These are phyloP conservation scores for Coemansia sp. DNA, from an alignment of 192 early-diverging fungal genomes.

Conservation along the genomic window DNA sequence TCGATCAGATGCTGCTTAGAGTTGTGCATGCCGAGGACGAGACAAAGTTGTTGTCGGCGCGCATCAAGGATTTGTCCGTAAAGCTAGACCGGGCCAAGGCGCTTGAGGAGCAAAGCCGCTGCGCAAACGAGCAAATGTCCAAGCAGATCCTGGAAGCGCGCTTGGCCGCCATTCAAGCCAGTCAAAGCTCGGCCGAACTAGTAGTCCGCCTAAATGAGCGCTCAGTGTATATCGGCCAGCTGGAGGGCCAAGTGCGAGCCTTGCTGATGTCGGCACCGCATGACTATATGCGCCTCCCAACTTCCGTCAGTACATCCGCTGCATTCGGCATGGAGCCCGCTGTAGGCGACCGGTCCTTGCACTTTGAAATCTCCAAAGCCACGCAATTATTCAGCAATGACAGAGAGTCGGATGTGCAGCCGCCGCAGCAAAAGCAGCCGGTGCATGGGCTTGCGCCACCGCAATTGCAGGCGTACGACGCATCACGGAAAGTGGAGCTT, in stretches of 20 bases:
- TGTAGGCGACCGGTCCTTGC: constrained; percentile 9
- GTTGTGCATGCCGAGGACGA: constrained; percentile 16
- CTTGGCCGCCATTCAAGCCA: constrained; percentile 7
- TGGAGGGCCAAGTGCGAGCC: constrained; percentile 16
- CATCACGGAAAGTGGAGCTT: not conserved
- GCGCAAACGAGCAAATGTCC: not conserved
- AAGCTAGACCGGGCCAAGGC: constrained; percentile 14
- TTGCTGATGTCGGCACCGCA: not conserved
- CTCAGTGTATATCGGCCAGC: constrained; percentile 14
- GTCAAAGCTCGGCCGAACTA: constrained; percentile 9
- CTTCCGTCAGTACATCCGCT: not conserved
- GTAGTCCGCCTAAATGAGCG: constrained; percentile 19
- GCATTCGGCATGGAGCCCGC: not conserved
- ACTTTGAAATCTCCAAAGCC: constrained; percentile 42
- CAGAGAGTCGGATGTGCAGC: not conserved
- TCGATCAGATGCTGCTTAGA: constrained; percentile 18
- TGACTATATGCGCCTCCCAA: not conserved
- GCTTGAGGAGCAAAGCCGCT: constrained; percentile 1
- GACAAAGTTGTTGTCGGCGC: constrained; percentile 3
- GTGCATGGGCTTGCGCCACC: constrained; percentile 1
- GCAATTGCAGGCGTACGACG: not conserved
- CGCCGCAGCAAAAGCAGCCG: constrained; percentile 4
- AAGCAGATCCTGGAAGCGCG: constrained; percentile 19
- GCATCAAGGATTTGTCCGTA: constrained; percentile 18
- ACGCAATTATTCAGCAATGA: constrained; percentile 6